phyloP scores from a whole-genome alignment of 83 land plant genomes.

The Thuja plicata region DNA sequence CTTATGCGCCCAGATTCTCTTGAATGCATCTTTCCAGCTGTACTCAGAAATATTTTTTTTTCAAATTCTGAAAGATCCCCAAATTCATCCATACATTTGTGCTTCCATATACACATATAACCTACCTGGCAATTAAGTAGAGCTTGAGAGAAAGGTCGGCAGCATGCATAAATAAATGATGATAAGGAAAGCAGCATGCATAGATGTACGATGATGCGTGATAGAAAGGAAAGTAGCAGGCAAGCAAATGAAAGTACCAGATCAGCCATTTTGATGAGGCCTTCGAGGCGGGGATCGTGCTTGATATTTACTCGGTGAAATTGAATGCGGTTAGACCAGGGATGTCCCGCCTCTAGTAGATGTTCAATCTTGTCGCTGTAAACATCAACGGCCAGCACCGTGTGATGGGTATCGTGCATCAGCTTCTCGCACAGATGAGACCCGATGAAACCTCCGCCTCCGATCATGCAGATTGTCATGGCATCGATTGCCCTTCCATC shows the following conservation, averaged over 20 bases:
- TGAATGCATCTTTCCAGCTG: too few relatives aligned
- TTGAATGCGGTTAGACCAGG: conserved; percentile 73
- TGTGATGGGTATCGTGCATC: conserved; percentile 76
- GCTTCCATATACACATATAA: too few relatives aligned
- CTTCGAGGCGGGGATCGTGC: conserved; percentile 89
- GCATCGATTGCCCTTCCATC: conserved; percentile 69
- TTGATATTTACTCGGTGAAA: conserved; percentile 94
- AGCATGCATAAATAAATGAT: too few relatives aligned
- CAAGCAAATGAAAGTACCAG: conserved; percentile 38
- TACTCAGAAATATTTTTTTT: too few relatives aligned
- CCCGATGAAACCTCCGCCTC: conserved; percentile 97
- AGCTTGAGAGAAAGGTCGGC: too few relatives aligned
- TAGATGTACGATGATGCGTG: too few relatives aligned
- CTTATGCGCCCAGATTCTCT: too few relatives aligned
- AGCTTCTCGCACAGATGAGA: conserved; percentile 98
- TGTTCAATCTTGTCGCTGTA: conserved; percentile 95
- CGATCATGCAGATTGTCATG: conserved; percentile 88
- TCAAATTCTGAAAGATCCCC: too few relatives aligned
- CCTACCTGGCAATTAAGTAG: too few relatives aligned
- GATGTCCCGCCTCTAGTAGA: conserved; percentile 57
- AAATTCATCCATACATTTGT: too few relatives aligned
- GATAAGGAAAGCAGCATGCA: too few relatives aligned
- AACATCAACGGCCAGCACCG: conserved; percentile 82
- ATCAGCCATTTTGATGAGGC: conserved; percentile 92
- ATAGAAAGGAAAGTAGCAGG: too few relatives aligned